phyloP scores from a whole-genome alignment of 352 stramenopile genomes.

The Globisporangium ultimum region DNA sequence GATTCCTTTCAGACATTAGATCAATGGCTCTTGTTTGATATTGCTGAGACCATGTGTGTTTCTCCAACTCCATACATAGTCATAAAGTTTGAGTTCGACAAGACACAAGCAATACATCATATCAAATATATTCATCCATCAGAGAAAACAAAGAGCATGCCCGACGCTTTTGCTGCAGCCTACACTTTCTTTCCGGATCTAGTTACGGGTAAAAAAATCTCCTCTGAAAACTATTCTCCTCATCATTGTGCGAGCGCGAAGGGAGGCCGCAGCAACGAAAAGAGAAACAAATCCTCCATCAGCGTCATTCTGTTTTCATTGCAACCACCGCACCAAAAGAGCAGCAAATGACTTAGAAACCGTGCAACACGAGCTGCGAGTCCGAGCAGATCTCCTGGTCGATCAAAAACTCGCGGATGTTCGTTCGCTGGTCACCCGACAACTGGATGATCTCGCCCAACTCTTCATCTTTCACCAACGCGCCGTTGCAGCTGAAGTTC shows the following conservation, averaged over 20 bases:
- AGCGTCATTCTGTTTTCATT: neutral
- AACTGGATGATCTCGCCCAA: constrained; percentile 99
- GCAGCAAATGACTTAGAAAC: constrained; percentile 88
- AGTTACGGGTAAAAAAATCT: neutral
- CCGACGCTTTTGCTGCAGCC: neutral
- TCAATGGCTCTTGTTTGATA: neutral
- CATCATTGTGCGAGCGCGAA: neutral
- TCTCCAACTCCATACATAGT: neutral
- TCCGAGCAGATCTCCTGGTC: constrained; percentile 99
- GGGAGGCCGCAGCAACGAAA: neutral
- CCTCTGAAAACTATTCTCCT: neutral
- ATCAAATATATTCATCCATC: constrained; percentile 18
- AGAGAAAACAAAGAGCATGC: neutral
- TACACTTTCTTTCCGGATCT: neutral
- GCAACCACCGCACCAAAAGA: neutral
- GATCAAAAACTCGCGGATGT: constrained; percentile 98
- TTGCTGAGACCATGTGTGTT: neutral
- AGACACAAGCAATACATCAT: constrained; percentile 13
- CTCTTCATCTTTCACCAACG: constrained; percentile 98
- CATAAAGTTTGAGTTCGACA: no score
- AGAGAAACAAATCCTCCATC: neutral
- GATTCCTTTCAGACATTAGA: neutral
- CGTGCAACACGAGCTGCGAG: constrained; percentile 95
- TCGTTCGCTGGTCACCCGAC: constrained; percentile 98
- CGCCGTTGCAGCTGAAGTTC: constrained; percentile 99